Evolutionary conservation across 169 alveolate genomes (phyloP), one percentile per base, ranked within the genome.

Genomic region (Cryptosporidium tyzzeri): DNA sequence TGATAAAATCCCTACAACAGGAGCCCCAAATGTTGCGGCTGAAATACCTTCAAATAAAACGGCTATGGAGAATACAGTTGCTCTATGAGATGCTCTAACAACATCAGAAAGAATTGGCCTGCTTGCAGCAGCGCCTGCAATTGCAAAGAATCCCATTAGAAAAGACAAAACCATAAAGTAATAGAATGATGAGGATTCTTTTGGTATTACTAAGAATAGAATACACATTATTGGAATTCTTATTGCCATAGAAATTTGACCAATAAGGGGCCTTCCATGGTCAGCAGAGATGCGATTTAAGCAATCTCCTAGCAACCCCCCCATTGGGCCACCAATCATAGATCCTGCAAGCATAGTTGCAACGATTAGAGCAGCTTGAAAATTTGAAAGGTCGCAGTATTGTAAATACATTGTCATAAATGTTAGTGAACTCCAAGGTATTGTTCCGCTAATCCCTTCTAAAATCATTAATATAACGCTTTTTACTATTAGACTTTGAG

Each of bases 51-150:
- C 98, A 55, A 95, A 86, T 29, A 97, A 95, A 33, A 95, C 94
- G 51, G 94, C 96, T 39, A 94, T 85, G 1, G 97, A 93, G 44
- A 93, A 93, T 21, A 95, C 96, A 18, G 97, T 94, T n/a, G 96
- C 97, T 65, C 95, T 95, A 89, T 94, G 94, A 84, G 95, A 94
- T 37, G 97, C 96, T 70, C 94, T 91, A n/a, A 96, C 97, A 50
- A 96, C 95, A 41, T 95, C 97, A 3, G 97, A 93, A 48, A 96
- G 92, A 7, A 96, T 93, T 7, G 98, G 97, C 69, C 98, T 80
- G 70, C 94, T 96, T 45, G 96, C 96, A 6, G 97, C 96, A 65
- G 95, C 96, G 18, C 97, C 98, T 18, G 98, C 95, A 86, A 96
- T 94, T n/a, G 97, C 94, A 21, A 96, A 91, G 59, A 96, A 84